Evolutionary conservation across 164 flowering plant genomes (phyloP).

Genomic region (Vitis rupestris): DNA sequence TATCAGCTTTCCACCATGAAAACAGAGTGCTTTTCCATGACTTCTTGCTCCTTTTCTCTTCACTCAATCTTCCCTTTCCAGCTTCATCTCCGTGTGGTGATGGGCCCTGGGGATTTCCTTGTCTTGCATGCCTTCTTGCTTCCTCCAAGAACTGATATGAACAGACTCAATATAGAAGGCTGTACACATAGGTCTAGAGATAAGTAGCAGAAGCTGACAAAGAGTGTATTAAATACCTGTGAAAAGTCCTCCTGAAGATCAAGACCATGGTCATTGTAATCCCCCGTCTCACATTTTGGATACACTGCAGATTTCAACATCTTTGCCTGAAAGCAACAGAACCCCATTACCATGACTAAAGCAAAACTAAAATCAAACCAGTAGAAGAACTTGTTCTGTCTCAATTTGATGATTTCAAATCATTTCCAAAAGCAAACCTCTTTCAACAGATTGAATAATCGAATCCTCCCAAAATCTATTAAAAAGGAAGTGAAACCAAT

Average conservation of each 20-base stretch:
- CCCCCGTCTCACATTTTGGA: constrained; percentile 15
- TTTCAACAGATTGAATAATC: too few species aligned
- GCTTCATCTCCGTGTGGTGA: constrained; percentile 3
- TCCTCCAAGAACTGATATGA: constrained; percentile 52
- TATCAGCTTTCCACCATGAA: constrained; percentile 49
- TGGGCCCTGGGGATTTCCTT: constrained; percentile 5
- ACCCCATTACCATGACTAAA: neutral
- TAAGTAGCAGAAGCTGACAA: neutral
- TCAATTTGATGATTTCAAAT: too few species aligned
- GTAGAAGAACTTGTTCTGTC: too few species aligned
- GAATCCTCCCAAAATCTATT: too few species aligned
- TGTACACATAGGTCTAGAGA: neutral
- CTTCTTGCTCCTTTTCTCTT: constrained; percentile 35
- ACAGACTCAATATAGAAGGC: neutral
- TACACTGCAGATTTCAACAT: constrained; percentile 27
- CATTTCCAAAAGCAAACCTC: too few species aligned
- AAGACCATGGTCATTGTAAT: constrained; percentile 20
- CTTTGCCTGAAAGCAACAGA: constrained; percentile 7
- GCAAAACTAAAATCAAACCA: neutral
- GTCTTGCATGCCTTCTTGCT: constrained; percentile 35
- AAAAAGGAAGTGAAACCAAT: too few species aligned
- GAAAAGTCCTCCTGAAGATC: constrained; percentile 44
- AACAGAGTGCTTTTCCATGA: constrained; percentile 49
- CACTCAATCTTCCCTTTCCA: constrained; percentile 3
- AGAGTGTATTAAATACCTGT: constrained; percentile 19